Percentiles rank a stretch among this genome's conserved stretches.
Evolutionary conservation across 164 flowering plant species (phyloP).

Genomic region (Cinnamomum chago): DNA sequence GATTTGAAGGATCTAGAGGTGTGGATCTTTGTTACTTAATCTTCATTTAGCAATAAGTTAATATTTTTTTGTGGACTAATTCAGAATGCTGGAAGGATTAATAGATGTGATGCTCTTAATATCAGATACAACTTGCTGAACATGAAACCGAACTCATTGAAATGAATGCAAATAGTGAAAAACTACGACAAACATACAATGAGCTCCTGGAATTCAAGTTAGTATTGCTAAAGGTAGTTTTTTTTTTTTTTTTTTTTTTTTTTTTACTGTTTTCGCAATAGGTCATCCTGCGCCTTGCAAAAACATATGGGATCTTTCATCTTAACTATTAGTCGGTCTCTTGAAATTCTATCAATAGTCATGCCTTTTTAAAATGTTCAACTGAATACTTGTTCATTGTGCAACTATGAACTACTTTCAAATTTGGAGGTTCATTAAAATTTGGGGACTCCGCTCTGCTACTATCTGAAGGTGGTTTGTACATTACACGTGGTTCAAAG

Average conservation of each 20-base stretch:
- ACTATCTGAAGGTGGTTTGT: too few relatives aligned
- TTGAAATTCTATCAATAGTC: too few relatives aligned
- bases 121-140: constrained; percentile 76
- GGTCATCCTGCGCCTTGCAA: too few relatives aligned
- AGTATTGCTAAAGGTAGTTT: constrained; percentile 84
- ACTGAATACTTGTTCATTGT: too few relatives aligned
- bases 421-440: too few relatives aligned
- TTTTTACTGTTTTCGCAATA: too few relatives aligned
- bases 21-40: constrained; percentile 6
- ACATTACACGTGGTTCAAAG: too few relatives aligned
- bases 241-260: not conserved
- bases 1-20: constrained; percentile 91
- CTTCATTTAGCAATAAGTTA: not conserved
- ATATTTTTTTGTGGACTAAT: constrained; percentile 1
- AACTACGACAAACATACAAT: constrained; percentile 67
- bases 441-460: too few relatives aligned
- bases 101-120: constrained; percentile 15
- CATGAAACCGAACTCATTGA: constrained; percentile 89
- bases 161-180: constrained; percentile 87
- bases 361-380: too few relatives aligned
- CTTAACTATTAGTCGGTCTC: too few relatives aligned
- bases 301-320: too few relatives aligned
- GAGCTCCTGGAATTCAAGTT: constrained; percentile 94
- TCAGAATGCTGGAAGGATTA: not conserved
- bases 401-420: too few relatives aligned